These are phyloP conservation scores for Colletotrichum limetticola DNA, from an alignment of 2,329 filamentous ascomycete species.

Conservation along the genomic window DNA sequence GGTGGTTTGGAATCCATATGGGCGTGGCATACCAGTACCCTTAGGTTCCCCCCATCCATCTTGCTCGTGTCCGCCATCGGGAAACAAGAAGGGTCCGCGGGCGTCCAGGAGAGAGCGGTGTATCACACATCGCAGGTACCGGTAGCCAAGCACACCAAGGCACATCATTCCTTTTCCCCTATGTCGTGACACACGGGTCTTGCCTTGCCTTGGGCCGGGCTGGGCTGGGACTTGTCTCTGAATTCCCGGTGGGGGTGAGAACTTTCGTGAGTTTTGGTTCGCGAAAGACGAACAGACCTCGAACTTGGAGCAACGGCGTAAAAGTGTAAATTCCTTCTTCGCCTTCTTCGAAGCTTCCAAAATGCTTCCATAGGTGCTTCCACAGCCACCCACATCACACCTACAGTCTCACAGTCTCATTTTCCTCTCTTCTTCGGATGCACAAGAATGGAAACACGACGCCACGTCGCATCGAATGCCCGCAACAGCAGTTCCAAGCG, in stretches of 20 bases:
- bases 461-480: constrained; percentile 6
- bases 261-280: too few relatives aligned
- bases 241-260: not conserved
- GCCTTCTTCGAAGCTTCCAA: constrained; percentile 20
- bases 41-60: not conserved
- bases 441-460: constrained; percentile 10
- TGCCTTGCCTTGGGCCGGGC: not conserved
- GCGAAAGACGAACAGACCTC: not conserved
- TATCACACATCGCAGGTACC: not conserved
- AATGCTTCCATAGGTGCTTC: constrained; percentile 1
- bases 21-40: too few relatives aligned
- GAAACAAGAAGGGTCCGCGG: not conserved
- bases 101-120: not conserved
- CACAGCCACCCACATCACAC: not conserved
- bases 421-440: not conserved
- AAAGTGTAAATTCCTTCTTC: constrained; percentile 22
- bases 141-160: not conserved
- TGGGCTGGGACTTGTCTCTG: not conserved
- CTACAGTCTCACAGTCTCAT: too few relatives aligned
- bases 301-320: constrained; percentile 7
- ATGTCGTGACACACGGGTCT: not conserved
- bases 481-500: constrained; percentile 15
- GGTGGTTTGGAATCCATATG: not conserved
- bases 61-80: not conserved
- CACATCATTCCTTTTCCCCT: not conserved